Evolutionary conservation across 768 basidiomycete genomes (phyloP).

Genomic region (Gloeophyllum trabeum): DNA sequence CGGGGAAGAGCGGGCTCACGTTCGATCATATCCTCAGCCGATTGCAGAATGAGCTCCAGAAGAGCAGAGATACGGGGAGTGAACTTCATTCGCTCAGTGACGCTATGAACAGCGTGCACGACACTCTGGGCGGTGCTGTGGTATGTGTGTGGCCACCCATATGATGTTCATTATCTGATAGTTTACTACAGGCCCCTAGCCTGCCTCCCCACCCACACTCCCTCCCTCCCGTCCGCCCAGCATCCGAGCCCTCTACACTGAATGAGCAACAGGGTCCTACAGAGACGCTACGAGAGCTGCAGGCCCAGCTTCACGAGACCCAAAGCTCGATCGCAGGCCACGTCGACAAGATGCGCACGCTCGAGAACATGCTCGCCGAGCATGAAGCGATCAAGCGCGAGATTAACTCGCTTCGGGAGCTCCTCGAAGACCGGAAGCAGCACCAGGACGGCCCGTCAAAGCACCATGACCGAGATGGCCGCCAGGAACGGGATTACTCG

Average conservation of each 20-base stretch:
- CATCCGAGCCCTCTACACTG: constrained; percentile 15
- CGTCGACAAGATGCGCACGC: constrained; percentile 70
- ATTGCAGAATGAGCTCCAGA: constrained; percentile 89
- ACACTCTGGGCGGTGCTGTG: constrained; percentile 75
- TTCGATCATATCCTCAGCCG: constrained; percentile 89
- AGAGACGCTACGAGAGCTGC: constrained; percentile 49
- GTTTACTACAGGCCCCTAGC: background rate
- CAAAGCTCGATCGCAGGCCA: constrained; percentile 68
- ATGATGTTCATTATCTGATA: background rate
- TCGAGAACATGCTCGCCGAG: constrained; percentile 75
- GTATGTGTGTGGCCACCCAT: constrained; percentile 30
- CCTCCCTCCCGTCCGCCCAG: background rate
- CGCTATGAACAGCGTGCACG: constrained; percentile 85
- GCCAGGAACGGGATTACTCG: constrained; percentile 19
- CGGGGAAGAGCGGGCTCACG: constrained; percentile 77
- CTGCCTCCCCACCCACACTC: background rate
- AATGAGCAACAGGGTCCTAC: constrained; percentile 13
- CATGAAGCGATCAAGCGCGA: constrained; percentile 80
- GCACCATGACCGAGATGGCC: background rate
- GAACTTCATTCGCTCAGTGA: constrained; percentile 71
- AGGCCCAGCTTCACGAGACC: constrained; percentile 75
- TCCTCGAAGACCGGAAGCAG: constrained; percentile 60
- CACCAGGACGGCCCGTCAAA: constrained; percentile 19
- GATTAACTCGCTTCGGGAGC: constrained; percentile 56
- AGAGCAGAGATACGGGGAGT: constrained; percentile 85